Evolutionary conservation across 805 yeast species (phyloP).

Genomic region (Candida peoriensis): DNA sequence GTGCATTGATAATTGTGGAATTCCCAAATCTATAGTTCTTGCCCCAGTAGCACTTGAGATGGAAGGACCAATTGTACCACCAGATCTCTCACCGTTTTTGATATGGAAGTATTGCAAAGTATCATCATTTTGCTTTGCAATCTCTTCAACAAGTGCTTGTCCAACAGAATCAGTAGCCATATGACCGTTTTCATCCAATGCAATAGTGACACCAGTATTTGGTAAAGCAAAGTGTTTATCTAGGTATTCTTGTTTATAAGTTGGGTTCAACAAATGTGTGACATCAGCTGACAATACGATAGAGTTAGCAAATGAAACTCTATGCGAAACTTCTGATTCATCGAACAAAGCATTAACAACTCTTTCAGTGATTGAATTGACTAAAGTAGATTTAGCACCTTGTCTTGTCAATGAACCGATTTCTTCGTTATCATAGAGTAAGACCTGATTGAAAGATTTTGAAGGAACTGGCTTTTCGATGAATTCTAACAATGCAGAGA

Average conservation of each 20-base stretch:
- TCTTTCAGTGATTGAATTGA: slow-evolving; percentile 61
- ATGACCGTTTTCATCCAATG: slow-evolving; percentile 74
- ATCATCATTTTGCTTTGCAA: slow-evolving; percentile 63
- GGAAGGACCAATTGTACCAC: slow-evolving; percentile 84
- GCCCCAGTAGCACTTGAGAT: slow-evolving; percentile 63
- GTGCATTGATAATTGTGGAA: slow-evolving; percentile 84
- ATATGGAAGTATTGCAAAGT: slow-evolving; percentile 77
- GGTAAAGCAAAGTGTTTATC: slow-evolving; percentile 79
- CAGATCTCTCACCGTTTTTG: slow-evolving; percentile 79
- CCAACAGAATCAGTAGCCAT: slow-evolving; percentile 82
- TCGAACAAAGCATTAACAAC: slow-evolving; percentile 29
- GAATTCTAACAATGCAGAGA: slow-evolving; percentile 49
- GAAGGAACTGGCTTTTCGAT: slow-evolving; percentile 30
- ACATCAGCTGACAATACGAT: slow-evolving; percentile 82
- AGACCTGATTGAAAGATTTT: slow-evolving; percentile 51
- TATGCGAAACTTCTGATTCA: slow-evolving; percentile 22
- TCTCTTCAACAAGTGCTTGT: slow-evolving; percentile 60
- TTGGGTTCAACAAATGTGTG: slow-evolving; percentile 77
- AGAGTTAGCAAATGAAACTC: slow-evolving; percentile 62
- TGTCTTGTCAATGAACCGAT: slow-evolving; percentile 76
- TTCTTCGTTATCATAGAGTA: slow-evolving; percentile 77
- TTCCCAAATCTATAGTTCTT: slow-evolving; percentile 75
- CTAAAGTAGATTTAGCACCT: slow-evolving; percentile 76
- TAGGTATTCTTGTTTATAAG: slow-evolving; percentile 60
- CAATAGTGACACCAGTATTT: slow-evolving; percentile 66